These are phyloP conservation scores for Thuja plicata DNA, from an alignment of 83 land plant genomes.

Conservation along the genomic window DNA sequence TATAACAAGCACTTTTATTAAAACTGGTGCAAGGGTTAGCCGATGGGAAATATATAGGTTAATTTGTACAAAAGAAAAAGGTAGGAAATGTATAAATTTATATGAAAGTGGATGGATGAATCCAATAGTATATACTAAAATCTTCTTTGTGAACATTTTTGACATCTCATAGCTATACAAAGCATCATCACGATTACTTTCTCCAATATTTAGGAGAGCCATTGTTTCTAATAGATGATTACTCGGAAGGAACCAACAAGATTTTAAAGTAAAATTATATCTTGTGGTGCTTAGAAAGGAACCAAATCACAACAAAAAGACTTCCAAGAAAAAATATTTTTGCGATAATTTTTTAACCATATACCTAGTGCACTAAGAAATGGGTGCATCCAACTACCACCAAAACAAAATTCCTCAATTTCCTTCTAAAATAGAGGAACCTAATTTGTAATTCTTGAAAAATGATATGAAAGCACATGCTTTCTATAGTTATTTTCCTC, in stretches of 20 bases:
- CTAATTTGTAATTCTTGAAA: no score
- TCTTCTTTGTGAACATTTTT: constrained; percentile 82
- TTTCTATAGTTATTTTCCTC: no score
- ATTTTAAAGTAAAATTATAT: background rate
- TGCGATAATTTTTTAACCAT: background rate
- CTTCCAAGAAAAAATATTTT: background rate
- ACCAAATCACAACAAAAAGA: background rate
- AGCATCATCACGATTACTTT: constrained; percentile 85
- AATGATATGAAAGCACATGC: no score
- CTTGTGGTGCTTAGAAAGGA: background rate
- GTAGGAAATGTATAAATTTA: no score
- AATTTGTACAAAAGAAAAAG: no score
- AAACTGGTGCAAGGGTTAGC: no score
- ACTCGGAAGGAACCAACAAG: background rate
- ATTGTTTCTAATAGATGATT: constrained; percentile 28
- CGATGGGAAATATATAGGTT: no score
- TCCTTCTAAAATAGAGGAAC: no score
- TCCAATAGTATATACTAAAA: no score
- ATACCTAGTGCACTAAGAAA: background rate
- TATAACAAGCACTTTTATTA: no score
- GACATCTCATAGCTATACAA: constrained; percentile 98
- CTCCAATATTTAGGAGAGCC: constrained; percentile 94
- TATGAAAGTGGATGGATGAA: no score
- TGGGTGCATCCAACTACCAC: constrained; percentile 12
- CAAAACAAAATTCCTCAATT: no score